Conservation (phyloP, 1,139 yeast species). For the Taphrina wiesneri region DNA sequence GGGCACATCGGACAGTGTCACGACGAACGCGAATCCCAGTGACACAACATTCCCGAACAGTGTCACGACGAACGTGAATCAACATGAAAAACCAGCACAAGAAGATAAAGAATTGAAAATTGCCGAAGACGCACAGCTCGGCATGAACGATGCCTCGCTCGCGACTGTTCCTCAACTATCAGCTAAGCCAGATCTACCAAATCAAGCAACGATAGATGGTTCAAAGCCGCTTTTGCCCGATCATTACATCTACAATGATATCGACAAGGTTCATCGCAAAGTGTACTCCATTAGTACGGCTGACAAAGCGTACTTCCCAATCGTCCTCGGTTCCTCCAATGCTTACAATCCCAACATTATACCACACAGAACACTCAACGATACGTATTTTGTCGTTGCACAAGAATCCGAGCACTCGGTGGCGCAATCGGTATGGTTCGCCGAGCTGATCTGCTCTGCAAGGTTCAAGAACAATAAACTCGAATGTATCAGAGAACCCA, state of each 20-base stretch:
- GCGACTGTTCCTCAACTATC: too few relatives aligned
- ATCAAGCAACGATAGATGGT: not conserved
- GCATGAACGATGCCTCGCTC: too few relatives aligned
- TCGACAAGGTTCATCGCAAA: slow-evolving; percentile 2
- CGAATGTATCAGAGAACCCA: not conserved
- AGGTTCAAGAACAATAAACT: slow-evolving; percentile 1
- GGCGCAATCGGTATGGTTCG: slow-evolving; percentile 7
- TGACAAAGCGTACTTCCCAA: slow-evolving; percentile 10
- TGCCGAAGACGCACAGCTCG: too few relatives aligned
- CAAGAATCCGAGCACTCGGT: slow-evolving; percentile 16
- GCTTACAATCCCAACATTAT: slow-evolving; percentile 28
- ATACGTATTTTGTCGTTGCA: slow-evolving; percentile 15
- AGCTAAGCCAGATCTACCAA: too few relatives aligned
- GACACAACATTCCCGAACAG: too few relatives aligned
- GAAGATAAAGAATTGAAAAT: too few relatives aligned
- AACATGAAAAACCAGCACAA: too few relatives aligned
- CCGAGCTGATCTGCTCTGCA: slow-evolving; percentile 11
- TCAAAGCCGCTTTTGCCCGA: not conserved
- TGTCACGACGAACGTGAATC: too few relatives aligned
- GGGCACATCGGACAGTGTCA: too few relatives aligned
- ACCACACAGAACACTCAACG: slow-evolving; percentile 23
- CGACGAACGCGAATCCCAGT: too few relatives aligned
- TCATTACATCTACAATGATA: slow-evolving; percentile 13
- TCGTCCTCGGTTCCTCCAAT: not conserved
- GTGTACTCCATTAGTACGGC: slow-evolving; percentile 10